phyloP scores from a whole-genome alignment of 768 basidiomycete genomes.

The Tricholoma terreum region DNA sequence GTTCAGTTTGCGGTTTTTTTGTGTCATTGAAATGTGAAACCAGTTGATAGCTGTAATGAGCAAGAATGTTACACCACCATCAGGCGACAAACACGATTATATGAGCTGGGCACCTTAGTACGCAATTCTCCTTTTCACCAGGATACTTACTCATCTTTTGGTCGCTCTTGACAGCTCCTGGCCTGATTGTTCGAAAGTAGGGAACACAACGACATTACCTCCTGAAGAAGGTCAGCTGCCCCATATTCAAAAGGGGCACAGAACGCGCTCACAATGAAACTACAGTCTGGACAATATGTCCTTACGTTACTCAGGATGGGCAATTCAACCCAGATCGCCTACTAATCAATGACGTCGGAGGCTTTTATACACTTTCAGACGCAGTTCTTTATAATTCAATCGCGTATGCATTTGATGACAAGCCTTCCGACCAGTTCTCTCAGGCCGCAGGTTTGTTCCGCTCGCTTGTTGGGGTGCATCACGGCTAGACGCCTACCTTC shows the following conservation, averaged over 20 bases:
- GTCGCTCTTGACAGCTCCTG: slow-evolving; percentile 41
- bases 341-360: slow-evolving; percentile 51
- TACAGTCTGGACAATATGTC: slow-evolving; percentile 58
- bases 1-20: slow-evolving; percentile 12
- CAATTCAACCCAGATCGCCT: slow-evolving; percentile 63
- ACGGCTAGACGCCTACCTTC: background rate
- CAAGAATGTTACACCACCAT: slow-evolving; percentile 46
- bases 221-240: slow-evolving; percentile 43
- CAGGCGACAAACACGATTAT: slow-evolving; percentile 58
- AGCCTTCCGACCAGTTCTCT: slow-evolving; percentile 39
- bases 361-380: slow-evolving; percentile 55
- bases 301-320: slow-evolving; percentile 56
- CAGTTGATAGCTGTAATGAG: slow-evolving; percentile 42
- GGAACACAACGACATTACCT: slow-evolving; percentile 55
- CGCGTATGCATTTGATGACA: slow-evolving; percentile 46
- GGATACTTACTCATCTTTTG: background rate
- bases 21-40: background rate
- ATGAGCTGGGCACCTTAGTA: slow-evolving; percentile 74
- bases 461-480: background rate
- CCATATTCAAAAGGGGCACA: background rate
- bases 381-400: slow-evolving; percentile 59
- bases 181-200: slow-evolving; percentile 59
- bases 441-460: slow-evolving; percentile 32
- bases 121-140: slow-evolving; percentile 13
- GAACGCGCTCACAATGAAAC: background rate